phyloP scores from a whole-genome alignment of 805 yeast genomes.

The Schwanniomyces occidentalis region DNA sequence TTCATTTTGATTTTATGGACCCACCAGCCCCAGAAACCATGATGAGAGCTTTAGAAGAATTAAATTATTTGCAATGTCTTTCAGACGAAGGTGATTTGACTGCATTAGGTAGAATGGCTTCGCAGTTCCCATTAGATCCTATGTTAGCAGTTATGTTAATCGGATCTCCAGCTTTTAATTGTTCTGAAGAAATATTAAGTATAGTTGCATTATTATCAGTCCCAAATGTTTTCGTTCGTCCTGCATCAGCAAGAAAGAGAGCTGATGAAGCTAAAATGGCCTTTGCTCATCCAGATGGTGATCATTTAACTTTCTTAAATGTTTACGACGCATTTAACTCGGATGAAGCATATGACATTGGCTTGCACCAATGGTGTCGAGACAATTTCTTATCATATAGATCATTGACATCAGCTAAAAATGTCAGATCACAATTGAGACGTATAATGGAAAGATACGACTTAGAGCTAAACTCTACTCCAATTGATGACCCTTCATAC shows the following conservation, averaged over 20 bases:
- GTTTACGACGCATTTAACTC: conserved; percentile 82
- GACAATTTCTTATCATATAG: conserved; percentile 84
- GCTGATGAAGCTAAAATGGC: conserved; percentile 88
- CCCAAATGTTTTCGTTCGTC: conserved; percentile 93
- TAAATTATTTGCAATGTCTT: conserved; percentile 85
- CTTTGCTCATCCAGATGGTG: conserved; percentile 94
- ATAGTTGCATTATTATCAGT: conserved; percentile 90
- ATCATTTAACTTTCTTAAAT: conserved; percentile 86
- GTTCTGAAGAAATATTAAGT: conserved; percentile 86
- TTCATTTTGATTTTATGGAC: conserved; percentile 97
- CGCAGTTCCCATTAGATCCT: conserved; percentile 94
- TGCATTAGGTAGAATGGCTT: conserved; percentile 83
- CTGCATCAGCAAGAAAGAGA: conserved; percentile 78
- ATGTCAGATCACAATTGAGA: conserved; percentile 78
- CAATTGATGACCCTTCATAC: conserved; percentile 57
- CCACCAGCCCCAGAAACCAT: conserved; percentile 99
- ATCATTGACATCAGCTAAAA: conserved; percentile 82
- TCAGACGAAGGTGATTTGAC: conserved; percentile 92
- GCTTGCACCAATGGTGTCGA: conserved; percentile 84
- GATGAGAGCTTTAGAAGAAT: conserved; percentile 98
- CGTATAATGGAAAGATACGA: conserved; percentile 83
- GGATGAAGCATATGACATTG: conserved; percentile 67
- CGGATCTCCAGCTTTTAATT: conserved; percentile 79
- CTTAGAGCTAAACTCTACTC: conserved; percentile 68
- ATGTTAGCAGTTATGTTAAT: conserved; percentile 91